Evolutionary conservation across 163 green algal species (phyloP).

Genomic region (Volvox carteri): DNA sequence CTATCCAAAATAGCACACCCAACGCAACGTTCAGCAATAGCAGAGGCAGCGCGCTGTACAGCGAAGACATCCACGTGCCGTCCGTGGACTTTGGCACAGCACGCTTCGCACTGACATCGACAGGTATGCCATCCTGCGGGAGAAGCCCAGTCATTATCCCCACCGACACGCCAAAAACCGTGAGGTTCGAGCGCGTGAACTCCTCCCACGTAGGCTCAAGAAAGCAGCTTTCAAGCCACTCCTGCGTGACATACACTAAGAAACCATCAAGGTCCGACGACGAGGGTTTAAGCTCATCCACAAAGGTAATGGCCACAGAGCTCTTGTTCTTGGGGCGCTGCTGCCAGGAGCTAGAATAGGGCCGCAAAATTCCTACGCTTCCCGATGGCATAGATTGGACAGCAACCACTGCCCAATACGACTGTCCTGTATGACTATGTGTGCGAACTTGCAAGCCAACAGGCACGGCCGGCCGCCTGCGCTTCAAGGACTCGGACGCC

Average conservation of each 20-base stretch:
- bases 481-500: not conserved
- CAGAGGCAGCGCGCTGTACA: not conserved
- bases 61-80: not conserved
- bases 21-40: not conserved
- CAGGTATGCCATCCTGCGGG: not conserved
- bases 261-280: not conserved
- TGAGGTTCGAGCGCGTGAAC: not conserved
- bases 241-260: not conserved
- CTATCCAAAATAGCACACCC: not conserved
- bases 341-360: not conserved
- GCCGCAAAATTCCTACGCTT: not conserved
- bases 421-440: not conserved
- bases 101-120: not conserved
- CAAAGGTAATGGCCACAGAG: not conserved
- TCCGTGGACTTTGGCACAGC: not conserved
- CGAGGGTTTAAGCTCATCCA: conserved; percentile 8
- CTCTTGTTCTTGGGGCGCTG: not conserved
- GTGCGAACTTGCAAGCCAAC: conserved; percentile 1
- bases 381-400: not conserved
- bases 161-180: not conserved
- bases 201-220: conserved; percentile 15
- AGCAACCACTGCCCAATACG: conserved; percentile 8
- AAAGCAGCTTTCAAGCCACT: conserved; percentile 33
- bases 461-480: not conserved
- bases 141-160: conserved; percentile 39